Evolutionary conservation across 768 basidiomycete genomes (phyloP), one percentile per base, ranked within the genome.

Genomic region (Tephrocybe sp.): DNA sequence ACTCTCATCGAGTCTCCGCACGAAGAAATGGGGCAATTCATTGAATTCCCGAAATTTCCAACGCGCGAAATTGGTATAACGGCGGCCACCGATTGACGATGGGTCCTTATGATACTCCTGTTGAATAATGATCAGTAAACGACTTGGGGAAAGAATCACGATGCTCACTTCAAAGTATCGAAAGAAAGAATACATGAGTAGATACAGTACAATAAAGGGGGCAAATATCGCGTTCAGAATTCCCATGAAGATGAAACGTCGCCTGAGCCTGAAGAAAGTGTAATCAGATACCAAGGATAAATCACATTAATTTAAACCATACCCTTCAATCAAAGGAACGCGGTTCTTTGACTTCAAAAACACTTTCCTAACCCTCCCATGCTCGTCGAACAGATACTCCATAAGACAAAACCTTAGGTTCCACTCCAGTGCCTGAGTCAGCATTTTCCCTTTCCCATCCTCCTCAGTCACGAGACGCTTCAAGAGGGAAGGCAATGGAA

Each of bases 31-130:
- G 0, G 93, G 89, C 8, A 99, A 74, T 62, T 99, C 97, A 64
- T 99, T 99, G 76, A 98, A 99, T 65, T 99, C 97, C 48, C 97
- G 80, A 64, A 98, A 98, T 64, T 98, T 98, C 97, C 97, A 99
- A 53, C 92, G 86, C 4, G 95, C 95, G 52, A 89, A 95, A 0
- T 86, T 88, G 0, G 97, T 99, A 62, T 98, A 99, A 48, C 89
- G 81, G 26, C 97, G 85, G 9, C 88, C 85, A 30, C 94, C 89
- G 41, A 98, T 92, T 1, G 92, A 86, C 0, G 97, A 98, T 1
- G 96, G 97, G 62, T 98, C 93, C 69, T 96, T 96, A 79, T 92
- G 96, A 62, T 98, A 98, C 77, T 99, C 95, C 97, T 99, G 58
- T 13, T 42, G 22, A 37, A 30, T 21, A 15, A 25, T 6, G 25